Conservation (phyloP, 805 yeast genomes). For the Metschnikowia arizonensis region DNA sequence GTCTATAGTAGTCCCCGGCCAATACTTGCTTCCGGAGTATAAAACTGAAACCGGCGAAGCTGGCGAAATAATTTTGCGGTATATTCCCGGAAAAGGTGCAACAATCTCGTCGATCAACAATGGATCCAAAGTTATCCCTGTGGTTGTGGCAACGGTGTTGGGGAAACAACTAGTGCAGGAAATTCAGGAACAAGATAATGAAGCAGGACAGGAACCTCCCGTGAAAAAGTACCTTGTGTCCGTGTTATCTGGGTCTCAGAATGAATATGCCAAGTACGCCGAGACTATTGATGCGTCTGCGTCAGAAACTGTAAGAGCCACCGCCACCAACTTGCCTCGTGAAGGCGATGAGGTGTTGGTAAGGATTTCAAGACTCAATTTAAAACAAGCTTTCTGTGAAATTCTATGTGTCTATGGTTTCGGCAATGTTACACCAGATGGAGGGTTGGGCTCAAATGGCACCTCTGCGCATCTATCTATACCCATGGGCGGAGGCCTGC, state of each 20-base stretch:
- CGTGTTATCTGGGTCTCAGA: slow-evolving; percentile 27
- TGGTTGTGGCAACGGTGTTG: slow-evolving; percentile 55
- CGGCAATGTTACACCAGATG: slow-evolving; percentile 54
- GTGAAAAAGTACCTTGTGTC: slow-evolving; percentile 26
- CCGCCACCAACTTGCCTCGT: slow-evolving; percentile 59
- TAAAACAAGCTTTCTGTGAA: slow-evolving; percentile 73
- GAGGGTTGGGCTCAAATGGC: slow-evolving; percentile 61
- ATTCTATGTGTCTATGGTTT: slow-evolving; percentile 62
- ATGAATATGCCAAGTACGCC: slow-evolving; percentile 25
- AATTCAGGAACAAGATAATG: slow-evolving; percentile 8
- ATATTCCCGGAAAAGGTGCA: slow-evolving; percentile 64
- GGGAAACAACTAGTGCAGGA: slow-evolving; percentile 49
- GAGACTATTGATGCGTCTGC: slow-evolving; percentile 19
- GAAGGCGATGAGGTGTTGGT: slow-evolving; percentile 83
- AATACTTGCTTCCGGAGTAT: slow-evolving; percentile 60
- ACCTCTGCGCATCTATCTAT: slow-evolving; percentile 35
- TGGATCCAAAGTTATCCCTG: slow-evolving; percentile 36
- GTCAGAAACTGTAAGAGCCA: slow-evolving; percentile 18
- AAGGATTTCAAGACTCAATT: slow-evolving; percentile 60
- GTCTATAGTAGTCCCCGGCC: slow-evolving; percentile 58
- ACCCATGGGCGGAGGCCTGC: slow-evolving; percentile 55
- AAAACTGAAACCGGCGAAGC: slow-evolving; percentile 23
- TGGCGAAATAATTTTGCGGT: slow-evolving; percentile 38
- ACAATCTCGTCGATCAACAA: slow-evolving; percentile 44
- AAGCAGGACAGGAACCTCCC: slow-evolving; percentile 10